Evolutionary conservation across 768 basidiomycete species (phyloP).

Genomic region (Amanita thiersii): DNA sequence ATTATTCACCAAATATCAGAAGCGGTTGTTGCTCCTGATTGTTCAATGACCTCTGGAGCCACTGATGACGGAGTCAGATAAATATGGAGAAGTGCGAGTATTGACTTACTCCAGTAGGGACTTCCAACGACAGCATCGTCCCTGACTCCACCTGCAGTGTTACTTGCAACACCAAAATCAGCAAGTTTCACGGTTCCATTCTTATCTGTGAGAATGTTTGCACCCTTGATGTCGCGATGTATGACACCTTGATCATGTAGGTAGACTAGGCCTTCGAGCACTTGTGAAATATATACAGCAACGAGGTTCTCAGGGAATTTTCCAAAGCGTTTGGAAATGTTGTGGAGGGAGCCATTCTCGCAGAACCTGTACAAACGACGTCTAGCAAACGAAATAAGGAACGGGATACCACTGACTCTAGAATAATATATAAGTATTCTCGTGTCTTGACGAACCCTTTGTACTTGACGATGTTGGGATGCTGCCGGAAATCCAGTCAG

Average conservation of each 20-base stretch:
- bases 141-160: slow-evolving; percentile 61
- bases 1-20: slow-evolving; percentile 76
- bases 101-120: slow-evolving; percentile 90
- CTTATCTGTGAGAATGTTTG: slow-evolving; percentile 97
- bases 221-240: slow-evolving; percentile 98
- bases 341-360: slow-evolving; percentile 95
- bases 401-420: slow-evolving; percentile 55
- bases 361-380: slow-evolving; percentile 58
- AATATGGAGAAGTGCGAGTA: not conserved
- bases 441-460: slow-evolving; percentile 95
- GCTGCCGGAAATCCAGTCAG: slow-evolving; percentile 34
- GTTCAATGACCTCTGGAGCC: slow-evolving; percentile 99
- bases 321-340: slow-evolving; percentile 93
- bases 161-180: slow-evolving; percentile 94
- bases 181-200: slow-evolving; percentile 98
- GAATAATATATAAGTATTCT: slow-evolving; percentile 92
- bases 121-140: slow-evolving; percentile 95
- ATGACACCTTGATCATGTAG: slow-evolving; percentile 99
- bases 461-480: slow-evolving; percentile 98
- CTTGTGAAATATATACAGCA: slow-evolving; percentile 94
- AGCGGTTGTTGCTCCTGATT: slow-evolving; percentile 92
- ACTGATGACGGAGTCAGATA: slow-evolving; percentile 34
- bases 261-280: slow-evolving; percentile 91
- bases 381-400: not conserved
- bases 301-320: slow-evolving; percentile 98